A percentile compares a stretch with the other conserved stretches of the same genome.
Conservation (phyloP, 2,329 filamentous ascomycete genomes). For the Neonectria magnoliae region DNA sequence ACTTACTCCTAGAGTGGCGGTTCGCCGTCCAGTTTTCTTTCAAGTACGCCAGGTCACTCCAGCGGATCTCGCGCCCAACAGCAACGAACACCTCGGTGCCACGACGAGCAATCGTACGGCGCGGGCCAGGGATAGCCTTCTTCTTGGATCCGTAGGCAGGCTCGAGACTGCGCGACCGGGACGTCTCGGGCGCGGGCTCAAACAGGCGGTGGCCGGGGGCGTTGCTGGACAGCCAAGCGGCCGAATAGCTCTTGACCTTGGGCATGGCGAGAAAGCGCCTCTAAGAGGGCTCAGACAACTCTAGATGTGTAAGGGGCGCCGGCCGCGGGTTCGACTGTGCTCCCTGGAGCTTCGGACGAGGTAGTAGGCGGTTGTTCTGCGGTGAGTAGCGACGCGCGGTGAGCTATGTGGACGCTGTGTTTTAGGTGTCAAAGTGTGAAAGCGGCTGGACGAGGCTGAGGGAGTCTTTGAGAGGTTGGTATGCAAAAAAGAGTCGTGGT, state of each 20-base stretch:
- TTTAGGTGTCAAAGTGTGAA: background rate
- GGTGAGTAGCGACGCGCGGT: background rate
- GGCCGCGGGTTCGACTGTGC: constrained; percentile 5
- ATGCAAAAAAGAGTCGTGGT: constrained; percentile 18
- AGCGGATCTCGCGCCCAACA: constrained; percentile 88
- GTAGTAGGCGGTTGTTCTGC: background rate
- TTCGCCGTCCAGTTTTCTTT: constrained; percentile 67
- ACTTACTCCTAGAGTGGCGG: constrained; percentile 43
- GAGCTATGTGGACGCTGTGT: constrained; percentile 19
- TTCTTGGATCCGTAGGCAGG: constrained; percentile 56
- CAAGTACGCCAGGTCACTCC: constrained; percentile 84
- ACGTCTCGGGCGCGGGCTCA: constrained; percentile 55
- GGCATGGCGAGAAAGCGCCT: constrained; percentile 69
- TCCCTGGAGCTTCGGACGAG: constrained; percentile 28
- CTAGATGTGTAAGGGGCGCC: constrained; percentile 15
- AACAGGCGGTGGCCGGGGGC: constrained; percentile 84
- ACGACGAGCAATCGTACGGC: constrained; percentile 78
- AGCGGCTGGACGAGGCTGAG: constrained; percentile 16
- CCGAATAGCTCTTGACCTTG: constrained; percentile 85
- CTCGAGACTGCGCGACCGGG: constrained; percentile 51
- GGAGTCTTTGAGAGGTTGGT: constrained; percentile 22
- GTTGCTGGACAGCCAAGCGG: constrained; percentile 84
- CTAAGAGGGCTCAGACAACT: constrained; percentile 1
- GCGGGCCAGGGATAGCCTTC: constrained; percentile 59
- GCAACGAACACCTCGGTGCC: constrained; percentile 91